A percentile compares a stretch with the other conserved stretches of the same genome.
Evolutionary conservation across 2,329 filamentous ascomycete genomes (phyloP).

Genomic region (Colletotrichum karsti): DNA sequence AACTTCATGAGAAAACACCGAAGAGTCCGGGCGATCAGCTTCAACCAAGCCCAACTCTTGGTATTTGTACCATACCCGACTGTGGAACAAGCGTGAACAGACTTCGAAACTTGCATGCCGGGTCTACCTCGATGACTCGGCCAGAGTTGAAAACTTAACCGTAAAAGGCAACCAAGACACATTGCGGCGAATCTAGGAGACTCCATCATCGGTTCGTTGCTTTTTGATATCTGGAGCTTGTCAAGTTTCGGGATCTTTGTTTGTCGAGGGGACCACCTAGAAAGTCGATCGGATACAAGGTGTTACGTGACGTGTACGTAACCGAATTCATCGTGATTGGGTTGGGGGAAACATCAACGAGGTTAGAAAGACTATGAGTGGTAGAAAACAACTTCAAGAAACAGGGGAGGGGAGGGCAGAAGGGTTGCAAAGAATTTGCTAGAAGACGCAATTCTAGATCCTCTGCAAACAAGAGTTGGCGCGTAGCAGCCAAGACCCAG

Average conservation of each 20-base stretch:
- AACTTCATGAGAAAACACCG: too few relatives aligned
- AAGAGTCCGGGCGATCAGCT: too few relatives aligned
- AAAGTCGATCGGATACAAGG: neutral
- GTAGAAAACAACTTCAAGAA: neutral
- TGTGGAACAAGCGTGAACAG: too few relatives aligned
- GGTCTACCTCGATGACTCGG: too few relatives aligned
- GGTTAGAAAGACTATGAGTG: neutral
- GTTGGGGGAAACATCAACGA: neutral
- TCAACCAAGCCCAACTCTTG: too few relatives aligned
- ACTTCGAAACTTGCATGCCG: too few relatives aligned
- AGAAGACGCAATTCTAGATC: neutral
- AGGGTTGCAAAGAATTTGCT: neutral
- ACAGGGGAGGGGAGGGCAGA: neutral
- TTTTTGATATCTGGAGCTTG: neutral
- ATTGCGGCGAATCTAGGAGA: neutral
- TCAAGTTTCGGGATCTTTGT: neutral
- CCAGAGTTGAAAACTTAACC: too few relatives aligned
- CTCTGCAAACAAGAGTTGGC: neutral
- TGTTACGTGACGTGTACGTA: conserved; percentile 17
- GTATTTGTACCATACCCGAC: too few relatives aligned
- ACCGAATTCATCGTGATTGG: neutral
- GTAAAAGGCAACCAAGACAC: conserved; percentile 19
- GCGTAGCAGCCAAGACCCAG: neutral
- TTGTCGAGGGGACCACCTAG: neutral
- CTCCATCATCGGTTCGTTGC: neutral